Base-by-base conservation (phyloP, 2,329 filamentous ascomycete species). In the Colletotrichum zoysiae region DNA sequence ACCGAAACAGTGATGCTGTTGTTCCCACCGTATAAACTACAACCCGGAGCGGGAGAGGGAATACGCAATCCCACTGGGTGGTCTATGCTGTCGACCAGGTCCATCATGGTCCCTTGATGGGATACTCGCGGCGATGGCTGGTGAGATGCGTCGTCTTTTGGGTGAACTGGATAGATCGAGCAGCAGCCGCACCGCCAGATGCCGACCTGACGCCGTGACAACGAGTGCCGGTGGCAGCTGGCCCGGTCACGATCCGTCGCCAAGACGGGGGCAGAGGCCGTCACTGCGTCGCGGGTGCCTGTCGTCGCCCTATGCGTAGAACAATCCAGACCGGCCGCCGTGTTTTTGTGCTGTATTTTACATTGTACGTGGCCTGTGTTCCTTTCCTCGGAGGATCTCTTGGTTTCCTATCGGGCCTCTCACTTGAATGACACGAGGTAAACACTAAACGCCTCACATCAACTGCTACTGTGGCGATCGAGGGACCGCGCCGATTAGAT, bases 361-460 rank as follows among this genome's bases (percentile, higher is more conserved):
- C 30, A 30, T 4, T 5, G 30, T 30, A 30, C 30, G 4, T 30
- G 40, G 38, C 42, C 23, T 23, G 20, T 30, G 44, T 20, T 18
- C 51, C 50, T 48, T 16, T 50, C n/a, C 30, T 53, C 51, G 44
- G 44, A 57, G 38, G 57, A 33, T 50, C 33, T 33, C 46, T 20
- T n/a, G 16, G 48, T n/a, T 38, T 12, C 7, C 18, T 38, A 30
- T 40, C 33, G 9, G 16, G 16, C 20, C 18, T 38, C n/a, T 38
- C n/a, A 38, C 60, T 64, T 69, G 53, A 53, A 68, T 69, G 69
- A 60, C 69, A 69, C 65, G 60, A 46, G 30, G 53, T 56, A 69
- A 69, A 60, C 60, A 64, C 64, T 48, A 42, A 11, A 1, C 16
- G 12, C 33, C 40, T 26, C 48, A 59, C 38, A 40, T 55, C 65